A percentile compares a stretch with the other conserved stretches of the same genome.
These are phyloP conservation scores for Collariella sp. DNA, from an alignment of 495 filamentous ascomycete genomes.

Conservation along the genomic window DNA sequence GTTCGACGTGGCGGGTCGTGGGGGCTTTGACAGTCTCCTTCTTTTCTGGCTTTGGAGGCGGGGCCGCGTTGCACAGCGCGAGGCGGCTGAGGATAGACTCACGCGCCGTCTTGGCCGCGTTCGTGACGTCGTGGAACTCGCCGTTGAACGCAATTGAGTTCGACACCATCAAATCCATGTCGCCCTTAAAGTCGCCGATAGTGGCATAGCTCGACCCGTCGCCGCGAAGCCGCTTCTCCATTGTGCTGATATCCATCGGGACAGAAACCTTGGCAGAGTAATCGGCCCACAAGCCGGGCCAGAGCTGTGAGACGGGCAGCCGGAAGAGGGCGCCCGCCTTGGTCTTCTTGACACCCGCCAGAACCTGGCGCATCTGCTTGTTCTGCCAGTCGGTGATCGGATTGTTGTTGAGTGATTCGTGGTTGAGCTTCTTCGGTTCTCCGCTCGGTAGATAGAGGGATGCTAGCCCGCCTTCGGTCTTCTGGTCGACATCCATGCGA, in stretches of 20 bases:
- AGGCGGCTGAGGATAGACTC: conserved; percentile 52
- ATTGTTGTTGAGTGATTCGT: conserved; percentile 21
- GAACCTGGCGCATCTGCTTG: conserved; percentile 39
- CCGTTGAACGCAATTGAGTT: conserved; percentile 83
- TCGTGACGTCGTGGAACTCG: conserved; percentile 58
- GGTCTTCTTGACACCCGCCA: conserved; percentile 73
- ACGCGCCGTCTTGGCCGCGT: conserved; percentile 52
- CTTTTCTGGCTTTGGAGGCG: conserved; percentile 47
- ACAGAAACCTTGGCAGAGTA: conserved; percentile 64
- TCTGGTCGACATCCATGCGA: conserved; percentile 16
- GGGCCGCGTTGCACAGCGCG: conserved; percentile 43
- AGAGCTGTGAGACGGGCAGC: conserved; percentile 55
- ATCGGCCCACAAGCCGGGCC: conserved; percentile 46
- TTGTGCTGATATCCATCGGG: conserved; percentile 74
- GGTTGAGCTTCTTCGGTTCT: conserved; percentile 16
- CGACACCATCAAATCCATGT: conserved; percentile 63
- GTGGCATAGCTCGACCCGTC: conserved; percentile 55
- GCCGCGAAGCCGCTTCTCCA: conserved; percentile 69
- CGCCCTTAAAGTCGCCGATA: conserved; percentile 56
- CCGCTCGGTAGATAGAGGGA: conserved; percentile 8
- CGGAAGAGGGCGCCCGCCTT: conserved; percentile 64
- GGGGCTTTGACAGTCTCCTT: conserved; percentile 39
- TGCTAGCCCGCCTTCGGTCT: not conserved
- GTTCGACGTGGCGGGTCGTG: conserved; percentile 40
- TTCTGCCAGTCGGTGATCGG: conserved; percentile 40